Conservation (phyloP, 2,329 filamentous ascomycete genomes). For the Epichloe elymi region DNA sequence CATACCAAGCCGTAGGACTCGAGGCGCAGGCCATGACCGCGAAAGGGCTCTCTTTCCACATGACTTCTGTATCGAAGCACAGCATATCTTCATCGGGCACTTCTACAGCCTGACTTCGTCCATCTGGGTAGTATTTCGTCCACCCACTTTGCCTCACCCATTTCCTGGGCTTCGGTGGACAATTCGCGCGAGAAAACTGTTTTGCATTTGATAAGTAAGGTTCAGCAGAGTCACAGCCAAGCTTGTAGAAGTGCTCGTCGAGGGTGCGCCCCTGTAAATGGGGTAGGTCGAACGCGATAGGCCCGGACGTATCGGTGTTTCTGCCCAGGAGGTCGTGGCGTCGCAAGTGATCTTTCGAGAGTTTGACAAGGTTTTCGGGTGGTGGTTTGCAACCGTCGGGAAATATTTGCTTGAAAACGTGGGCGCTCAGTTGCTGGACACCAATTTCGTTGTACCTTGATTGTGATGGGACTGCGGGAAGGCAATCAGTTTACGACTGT, state of each 20-base stretch:
- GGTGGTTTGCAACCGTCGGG: conserved; percentile 40
- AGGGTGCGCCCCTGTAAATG: conserved; percentile 64
- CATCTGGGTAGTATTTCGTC: conserved; percentile 81
- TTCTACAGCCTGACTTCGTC: conserved; percentile 54
- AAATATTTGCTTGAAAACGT: conserved; percentile 78
- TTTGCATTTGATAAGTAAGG: conserved; percentile 69
- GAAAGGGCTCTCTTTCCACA: conserved; percentile 87
- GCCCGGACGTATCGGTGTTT: conserved; percentile 62
- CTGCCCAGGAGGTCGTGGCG: conserved; percentile 84
- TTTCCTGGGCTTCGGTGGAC: conserved; percentile 47
- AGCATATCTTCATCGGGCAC: conserved; percentile 70
- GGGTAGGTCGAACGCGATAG: conserved; percentile 80
- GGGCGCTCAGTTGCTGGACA: conserved; percentile 79
- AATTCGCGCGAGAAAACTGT: conserved; percentile 50
- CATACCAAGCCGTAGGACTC: conserved; percentile 86
- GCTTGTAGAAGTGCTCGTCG: conserved; percentile 86
- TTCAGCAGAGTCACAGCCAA: conserved; percentile 77
- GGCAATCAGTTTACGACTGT: background rate
- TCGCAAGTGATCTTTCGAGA: conserved; percentile 69
- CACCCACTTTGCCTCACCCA: conserved; percentile 78
- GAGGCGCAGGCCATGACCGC: conserved; percentile 95
- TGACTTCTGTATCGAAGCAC: conserved; percentile 90
- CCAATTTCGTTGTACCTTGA: conserved; percentile 84
- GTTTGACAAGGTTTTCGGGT: conserved; percentile 58
- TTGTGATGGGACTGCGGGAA: conserved; percentile 30